These are phyloP conservation scores for Myochromella boudieri DNA, from an alignment of 768 basidiomycete species.

Conservation along the genomic window DNA sequence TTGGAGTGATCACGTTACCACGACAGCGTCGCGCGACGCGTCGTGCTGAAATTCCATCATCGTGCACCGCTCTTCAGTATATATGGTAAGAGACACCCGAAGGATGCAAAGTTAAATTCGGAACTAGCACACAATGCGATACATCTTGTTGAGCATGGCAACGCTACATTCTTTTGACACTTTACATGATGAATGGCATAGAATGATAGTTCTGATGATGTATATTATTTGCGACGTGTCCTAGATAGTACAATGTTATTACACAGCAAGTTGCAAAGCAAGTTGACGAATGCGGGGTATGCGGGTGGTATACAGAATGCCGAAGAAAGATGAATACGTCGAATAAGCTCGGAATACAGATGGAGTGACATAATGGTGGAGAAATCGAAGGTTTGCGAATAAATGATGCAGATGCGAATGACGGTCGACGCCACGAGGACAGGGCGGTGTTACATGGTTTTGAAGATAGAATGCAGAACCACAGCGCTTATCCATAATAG, in stretches of 20 bases:
- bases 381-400: no score
- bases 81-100: no score
- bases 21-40: no score
- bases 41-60: no score
- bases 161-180: no score
- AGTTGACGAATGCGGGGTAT: constrained; percentile 14
- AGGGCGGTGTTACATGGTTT: constrained; percentile 2
- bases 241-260: constrained; percentile 6
- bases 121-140: background rate
- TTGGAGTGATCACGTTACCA: no score
- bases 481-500: constrained; percentile 37
- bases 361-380: background rate
- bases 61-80: no score
- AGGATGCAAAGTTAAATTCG: background rate
- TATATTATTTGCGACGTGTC: background rate
- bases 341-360: constrained; percentile 16
- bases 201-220: background rate
- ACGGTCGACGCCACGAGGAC: constrained; percentile 19
- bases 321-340: no score
- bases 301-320: constrained; percentile 11
- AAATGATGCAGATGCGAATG: constrained; percentile 10
- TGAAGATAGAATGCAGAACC: constrained; percentile 4
- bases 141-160: background rate
- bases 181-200: background rate
- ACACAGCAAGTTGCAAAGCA: constrained; percentile 17